Conservation (phyloP, 2,329 filamentous ascomycete genomes). For the Chaetomiaceae sp. region DNA sequence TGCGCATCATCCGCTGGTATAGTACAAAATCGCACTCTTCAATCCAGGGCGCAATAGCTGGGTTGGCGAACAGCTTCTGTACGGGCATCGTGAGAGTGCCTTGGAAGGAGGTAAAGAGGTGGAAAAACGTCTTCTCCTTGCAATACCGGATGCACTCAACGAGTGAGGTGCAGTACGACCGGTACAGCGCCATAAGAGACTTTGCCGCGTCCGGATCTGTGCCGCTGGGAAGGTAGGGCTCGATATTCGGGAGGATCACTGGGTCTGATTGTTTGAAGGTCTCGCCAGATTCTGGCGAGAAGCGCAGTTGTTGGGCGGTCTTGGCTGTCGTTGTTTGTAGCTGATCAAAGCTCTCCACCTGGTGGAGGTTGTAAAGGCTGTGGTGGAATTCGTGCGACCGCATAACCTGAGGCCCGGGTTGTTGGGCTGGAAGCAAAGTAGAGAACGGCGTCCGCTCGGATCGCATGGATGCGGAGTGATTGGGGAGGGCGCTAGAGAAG, state of each 20-base stretch:
- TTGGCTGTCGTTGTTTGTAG: constrained; percentile 53
- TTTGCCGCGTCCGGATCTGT: constrained; percentile 84
- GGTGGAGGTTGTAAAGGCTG: constrained; percentile 56
- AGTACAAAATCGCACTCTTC: constrained; percentile 91
- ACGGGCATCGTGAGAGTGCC: constrained; percentile 95
- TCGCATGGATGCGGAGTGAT: constrained; percentile 10
- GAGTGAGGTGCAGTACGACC: constrained; percentile 89
- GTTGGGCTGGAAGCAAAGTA: constrained; percentile 34
- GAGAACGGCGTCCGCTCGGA: constrained; percentile 33
- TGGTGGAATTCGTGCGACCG: constrained; percentile 33
- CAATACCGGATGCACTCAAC: constrained; percentile 94
- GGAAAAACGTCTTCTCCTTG: constrained; percentile 94
- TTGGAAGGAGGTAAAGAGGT: constrained; percentile 90
- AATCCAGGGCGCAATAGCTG: constrained; percentile 82
- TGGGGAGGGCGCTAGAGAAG: constrained; percentile 31
- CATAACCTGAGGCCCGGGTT: constrained; percentile 24
- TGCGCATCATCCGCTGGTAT: constrained; percentile 95
- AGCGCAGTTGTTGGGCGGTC: constrained; percentile 53
- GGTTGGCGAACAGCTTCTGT: constrained; percentile 81
- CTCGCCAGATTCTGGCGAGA: constrained; percentile 52
- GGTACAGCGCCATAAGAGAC: constrained; percentile 79
- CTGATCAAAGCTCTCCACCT: constrained; percentile 51
- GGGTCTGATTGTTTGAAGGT: constrained; percentile 59
- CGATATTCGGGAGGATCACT: constrained; percentile 78
- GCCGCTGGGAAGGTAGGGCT: constrained; percentile 68